Conservation (phyloP, 371 early-diverging fungal species). For the Zychaea mexicana region DNA sequence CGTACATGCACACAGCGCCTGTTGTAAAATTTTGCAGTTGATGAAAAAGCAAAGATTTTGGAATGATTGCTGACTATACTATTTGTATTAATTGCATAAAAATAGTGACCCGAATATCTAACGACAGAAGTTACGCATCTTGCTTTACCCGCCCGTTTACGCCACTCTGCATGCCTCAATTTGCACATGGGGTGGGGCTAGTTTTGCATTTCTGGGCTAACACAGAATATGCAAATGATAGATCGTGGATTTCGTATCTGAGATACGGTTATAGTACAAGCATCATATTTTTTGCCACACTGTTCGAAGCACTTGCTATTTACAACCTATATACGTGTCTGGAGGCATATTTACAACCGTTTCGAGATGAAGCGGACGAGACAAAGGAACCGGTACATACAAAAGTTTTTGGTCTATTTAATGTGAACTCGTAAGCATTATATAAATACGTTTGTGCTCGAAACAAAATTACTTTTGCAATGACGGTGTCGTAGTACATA, state of each 20-base stretch:
- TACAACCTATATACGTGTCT: conserved; percentile 46
- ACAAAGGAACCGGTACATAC: conserved; percentile 33
- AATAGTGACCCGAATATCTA: conserved; percentile 42
- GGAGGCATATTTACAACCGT: conserved; percentile 50
- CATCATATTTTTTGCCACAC: conserved; percentile 49
- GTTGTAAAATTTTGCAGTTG: too few species aligned
- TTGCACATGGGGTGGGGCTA: too few species aligned
- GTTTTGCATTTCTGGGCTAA: background rate
- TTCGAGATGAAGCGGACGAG: conserved; percentile 30
- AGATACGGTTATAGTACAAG: conserved; percentile 49
- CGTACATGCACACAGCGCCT: too few species aligned
- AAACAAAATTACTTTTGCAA: background rate
- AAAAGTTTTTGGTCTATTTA: conserved; percentile 37
- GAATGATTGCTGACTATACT: too few species aligned
- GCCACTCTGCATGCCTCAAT: conserved; percentile 26
- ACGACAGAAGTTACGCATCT: conserved; percentile 49
- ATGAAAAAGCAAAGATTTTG: too few species aligned
- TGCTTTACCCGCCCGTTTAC: conserved; percentile 50
- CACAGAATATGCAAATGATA: background rate
- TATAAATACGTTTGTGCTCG: too few species aligned
- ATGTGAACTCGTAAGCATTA: conserved; percentile 36
- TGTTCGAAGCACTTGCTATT: conserved; percentile 53
- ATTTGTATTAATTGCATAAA: background rate
- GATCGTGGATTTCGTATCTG: conserved; percentile 51
- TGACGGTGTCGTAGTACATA: background rate